Base-by-base conservation (phyloP, 768 basidiomycete genomes). In the Tremella fuciformis region DNA sequence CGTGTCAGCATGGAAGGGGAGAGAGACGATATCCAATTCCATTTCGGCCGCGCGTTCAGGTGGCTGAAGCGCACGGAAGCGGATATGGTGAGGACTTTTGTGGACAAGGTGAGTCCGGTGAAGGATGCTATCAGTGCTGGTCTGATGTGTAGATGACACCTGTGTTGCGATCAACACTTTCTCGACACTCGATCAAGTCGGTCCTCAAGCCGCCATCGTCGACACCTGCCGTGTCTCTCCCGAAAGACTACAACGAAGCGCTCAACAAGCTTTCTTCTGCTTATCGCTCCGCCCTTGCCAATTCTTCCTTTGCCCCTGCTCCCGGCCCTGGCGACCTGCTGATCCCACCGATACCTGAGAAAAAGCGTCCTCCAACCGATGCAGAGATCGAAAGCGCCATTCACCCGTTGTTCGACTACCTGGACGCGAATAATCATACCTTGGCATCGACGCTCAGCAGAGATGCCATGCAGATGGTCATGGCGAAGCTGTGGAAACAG, bases 1-100 rank as follows among this genome's bases (percentile, higher is more conserved):
- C 84, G 96, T 18, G 83, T 98, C 58, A 93, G 91, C 72, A 96
- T 98, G 92, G 96, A 99, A 72, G 92, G 93, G 53, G 96, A 98
- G 82, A 92, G 94, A 78, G 92, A 96, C 67, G 96, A 99, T 74
- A 89, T 91, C 8, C 89, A 89, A 66, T 99, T 96, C 80, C 93
- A 88, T 81, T 99, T 98, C 70, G 96, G 96, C 24, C 83, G 92
- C 29, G 94, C 87, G 2, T 99, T 99, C 82, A 82, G 94, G 47
- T 70, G 67, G 50, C 76, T 99, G 65, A 97, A 97, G 78, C 81
- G 92, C 29, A 89, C 91, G 0, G 91, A 98, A 73, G 85, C 83
- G 21, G 94, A 99, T 70, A 97, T 99, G 94, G 84, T 92, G 53
- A 83, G 93, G 11, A 88, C 88, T 37, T 94, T 98, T 76, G 88